These are phyloP conservation scores for Sclerotiophoma versabilis DNA, from an alignment of 2,329 filamentous ascomycete genomes.

Conservation along the genomic window DNA sequence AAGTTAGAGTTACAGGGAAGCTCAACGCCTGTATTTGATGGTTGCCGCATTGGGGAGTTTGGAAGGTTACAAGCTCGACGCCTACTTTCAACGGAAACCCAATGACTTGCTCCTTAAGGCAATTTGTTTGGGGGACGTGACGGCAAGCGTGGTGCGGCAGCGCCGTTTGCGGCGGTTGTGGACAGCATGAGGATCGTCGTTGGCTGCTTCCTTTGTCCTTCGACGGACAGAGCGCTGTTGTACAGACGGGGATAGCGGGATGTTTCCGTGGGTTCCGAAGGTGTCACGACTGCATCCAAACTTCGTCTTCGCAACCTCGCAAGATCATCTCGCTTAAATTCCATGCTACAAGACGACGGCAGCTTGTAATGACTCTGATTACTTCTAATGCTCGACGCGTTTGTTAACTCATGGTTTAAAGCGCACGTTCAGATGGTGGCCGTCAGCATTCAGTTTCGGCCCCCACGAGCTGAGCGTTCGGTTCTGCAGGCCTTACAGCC, in stretches of 20 bases:
- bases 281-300: neutral
- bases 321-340: too few species aligned
- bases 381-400: too few species aligned
- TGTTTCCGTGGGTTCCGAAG: neutral
- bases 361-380: too few species aligned
- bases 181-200: neutral
- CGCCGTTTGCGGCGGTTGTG: constrained; percentile 6
- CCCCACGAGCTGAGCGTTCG: neutral
- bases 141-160: neutral
- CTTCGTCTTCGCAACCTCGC: too few species aligned
- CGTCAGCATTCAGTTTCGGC: neutral
- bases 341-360: too few species aligned
- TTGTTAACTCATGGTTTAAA: neutral
- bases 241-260: too few species aligned
- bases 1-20: constrained; percentile 10
- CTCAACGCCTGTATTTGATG: constrained; percentile 10
- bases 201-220: constrained; percentile 12
- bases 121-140: neutral
- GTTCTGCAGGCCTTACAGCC: neutral
- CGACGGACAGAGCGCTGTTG: neutral
- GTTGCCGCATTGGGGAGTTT: constrained; percentile 7
- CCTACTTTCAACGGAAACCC: constrained; percentile 10
- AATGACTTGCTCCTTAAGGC: constrained; percentile 1
- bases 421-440: neutral
- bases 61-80: constrained; percentile 13